Evolutionary conservation across 2,329 filamentous ascomycete genomes (phyloP).

Genomic region (Colletotrichum somersetense): DNA sequence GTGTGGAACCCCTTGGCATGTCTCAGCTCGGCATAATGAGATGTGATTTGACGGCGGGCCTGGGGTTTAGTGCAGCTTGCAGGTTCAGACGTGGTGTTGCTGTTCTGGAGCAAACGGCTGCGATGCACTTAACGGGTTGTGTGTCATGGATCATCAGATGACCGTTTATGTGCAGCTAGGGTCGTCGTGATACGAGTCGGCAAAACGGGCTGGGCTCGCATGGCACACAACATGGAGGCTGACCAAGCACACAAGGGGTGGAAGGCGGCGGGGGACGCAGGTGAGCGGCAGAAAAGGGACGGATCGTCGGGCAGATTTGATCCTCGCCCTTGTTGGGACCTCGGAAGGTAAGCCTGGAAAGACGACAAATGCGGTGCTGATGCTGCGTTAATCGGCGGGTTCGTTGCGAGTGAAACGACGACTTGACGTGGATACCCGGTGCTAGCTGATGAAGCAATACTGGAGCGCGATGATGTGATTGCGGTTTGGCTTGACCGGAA

Average conservation of each 20-base stretch:
- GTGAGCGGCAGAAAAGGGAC: constrained; percentile 25
- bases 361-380: neutral
- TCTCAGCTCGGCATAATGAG: constrained; percentile 21
- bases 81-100: neutral
- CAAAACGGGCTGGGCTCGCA: constrained; percentile 1
- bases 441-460: constrained; percentile 41
- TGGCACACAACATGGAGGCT: constrained; percentile 11
- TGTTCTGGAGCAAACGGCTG: constrained; percentile 5
- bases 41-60: constrained; percentile 2
- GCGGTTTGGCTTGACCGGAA: constrained; percentile 33
- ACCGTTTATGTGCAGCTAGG: constrained; percentile 26
- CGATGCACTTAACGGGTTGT: constrained; percentile 33
- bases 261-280: neutral
- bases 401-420: constrained; percentile 20
- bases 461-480: constrained; percentile 42
- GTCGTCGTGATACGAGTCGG: neutral
- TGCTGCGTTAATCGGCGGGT: constrained; percentile 17
- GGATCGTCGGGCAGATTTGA: constrained; percentile 31
- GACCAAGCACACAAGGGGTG: neutral
- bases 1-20: constrained; percentile 16
- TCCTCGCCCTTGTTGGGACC: constrained; percentile 14
- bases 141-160: constrained; percentile 38
- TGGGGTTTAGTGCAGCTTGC: constrained; percentile 1
- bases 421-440: constrained; percentile 22
- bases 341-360: constrained; percentile 15